Conservation (phyloP, 2,329 filamentous ascomycete species). For the Fusarium sp. region DNA sequence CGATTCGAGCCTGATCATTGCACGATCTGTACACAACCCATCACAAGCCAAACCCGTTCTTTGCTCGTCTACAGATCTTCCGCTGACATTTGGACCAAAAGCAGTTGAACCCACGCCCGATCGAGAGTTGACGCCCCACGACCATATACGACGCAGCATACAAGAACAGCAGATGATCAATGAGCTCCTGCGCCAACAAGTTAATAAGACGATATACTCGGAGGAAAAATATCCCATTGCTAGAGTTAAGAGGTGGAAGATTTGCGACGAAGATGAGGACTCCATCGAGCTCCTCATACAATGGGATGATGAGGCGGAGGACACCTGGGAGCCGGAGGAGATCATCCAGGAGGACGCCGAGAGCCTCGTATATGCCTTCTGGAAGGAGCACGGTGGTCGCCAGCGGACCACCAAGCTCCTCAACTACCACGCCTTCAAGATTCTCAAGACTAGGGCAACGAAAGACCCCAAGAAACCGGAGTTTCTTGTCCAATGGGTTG, state of each 20-base stretch:
- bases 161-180: not conserved
- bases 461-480: not conserved
- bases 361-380: not conserved
- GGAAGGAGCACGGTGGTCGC: conserved; percentile 3
- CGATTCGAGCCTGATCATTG: no score
- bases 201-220: not conserved
- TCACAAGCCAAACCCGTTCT: not conserved
- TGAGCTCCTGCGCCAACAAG: not conserved
- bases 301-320: not conserved
- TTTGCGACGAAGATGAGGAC: not conserved
- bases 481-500: not conserved
- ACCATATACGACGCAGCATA: no score
- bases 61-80: not conserved
- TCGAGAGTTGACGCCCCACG: no score
- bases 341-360: conserved; percentile 3
- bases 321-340: conserved; percentile 6
- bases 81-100: not conserved
- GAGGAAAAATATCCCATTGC: not conserved
- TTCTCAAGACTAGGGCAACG: not conserved
- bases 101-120: not conserved
- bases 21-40: not conserved
- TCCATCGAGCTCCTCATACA: not conserved
- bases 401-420: not conserved
- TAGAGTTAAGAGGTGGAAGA: not conserved
- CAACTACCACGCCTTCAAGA: not conserved